Conservation (phyloP, 192 early-diverging fungal species). For the Gaertneriomyces semiglobifer region DNA sequence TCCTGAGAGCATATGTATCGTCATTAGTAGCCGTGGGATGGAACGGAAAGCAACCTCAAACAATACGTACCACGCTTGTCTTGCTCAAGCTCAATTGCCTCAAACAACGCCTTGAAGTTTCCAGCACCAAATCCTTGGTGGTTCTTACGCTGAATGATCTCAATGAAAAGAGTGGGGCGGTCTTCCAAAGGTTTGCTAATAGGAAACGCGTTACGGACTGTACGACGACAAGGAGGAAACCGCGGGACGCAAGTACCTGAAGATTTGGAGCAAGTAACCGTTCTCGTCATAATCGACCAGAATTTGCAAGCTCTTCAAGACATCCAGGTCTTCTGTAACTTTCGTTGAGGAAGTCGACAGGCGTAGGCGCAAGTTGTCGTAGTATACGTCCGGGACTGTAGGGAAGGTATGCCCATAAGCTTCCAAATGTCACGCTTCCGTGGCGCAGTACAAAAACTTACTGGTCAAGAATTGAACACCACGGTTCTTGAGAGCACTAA, state of each 20-base stretch:
- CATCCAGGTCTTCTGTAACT: slow-evolving; percentile 77
- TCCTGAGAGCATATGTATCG: too few relatives aligned
- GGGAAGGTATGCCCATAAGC: neutral
- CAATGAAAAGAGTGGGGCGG: slow-evolving; percentile 93
- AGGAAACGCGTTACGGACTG: neutral
- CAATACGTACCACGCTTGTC: slow-evolving; percentile 67
- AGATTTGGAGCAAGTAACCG: slow-evolving; percentile 93
- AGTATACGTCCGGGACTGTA: slow-evolving; percentile 76
- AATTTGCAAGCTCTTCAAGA: slow-evolving; percentile 81
- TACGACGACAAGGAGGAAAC: neutral
- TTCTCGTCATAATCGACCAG: slow-evolving; percentile 95
- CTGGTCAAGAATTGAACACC: slow-evolving; percentile 85
- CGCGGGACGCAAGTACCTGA: slow-evolving; percentile 49
- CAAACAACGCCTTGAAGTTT: slow-evolving; percentile 97
- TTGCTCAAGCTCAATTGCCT: slow-evolving; percentile 93
- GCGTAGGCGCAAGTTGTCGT: slow-evolving; percentile 74
- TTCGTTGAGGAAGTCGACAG: slow-evolving; percentile 67
- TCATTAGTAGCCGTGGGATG: too few relatives aligned
- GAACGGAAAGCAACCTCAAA: neutral
- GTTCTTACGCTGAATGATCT: slow-evolving; percentile 94
- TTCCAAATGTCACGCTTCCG: neutral
- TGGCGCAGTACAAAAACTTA: slow-evolving; percentile 2
- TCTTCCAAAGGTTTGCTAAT: slow-evolving; percentile 85
- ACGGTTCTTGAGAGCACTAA: slow-evolving; percentile 74
- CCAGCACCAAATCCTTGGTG: slow-evolving; percentile 93